These are phyloP conservation scores for Cyberlindnera amylophila DNA, from an alignment of 805 yeast genomes.

Conservation along the genomic window DNA sequence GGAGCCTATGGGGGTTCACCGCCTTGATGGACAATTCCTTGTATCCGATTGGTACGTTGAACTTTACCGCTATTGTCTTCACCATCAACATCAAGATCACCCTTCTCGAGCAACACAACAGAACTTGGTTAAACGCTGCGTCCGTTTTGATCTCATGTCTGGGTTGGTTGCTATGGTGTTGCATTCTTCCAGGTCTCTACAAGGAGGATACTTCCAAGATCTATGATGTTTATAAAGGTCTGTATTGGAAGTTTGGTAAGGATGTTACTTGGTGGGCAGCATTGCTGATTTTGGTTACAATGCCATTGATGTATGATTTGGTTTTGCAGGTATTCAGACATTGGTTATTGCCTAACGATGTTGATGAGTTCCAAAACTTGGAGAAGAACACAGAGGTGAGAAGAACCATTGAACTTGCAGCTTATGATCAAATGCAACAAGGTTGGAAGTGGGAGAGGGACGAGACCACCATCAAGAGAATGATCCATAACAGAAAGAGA, in stretches of 20 bases:
- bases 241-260: slow-evolving; percentile 66
- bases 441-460: slow-evolving; percentile 71
- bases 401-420: slow-evolving; percentile 64
- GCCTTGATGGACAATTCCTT: slow-evolving; percentile 71
- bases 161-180: slow-evolving; percentile 86
- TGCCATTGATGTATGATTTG: slow-evolving; percentile 67
- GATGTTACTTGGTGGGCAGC: slow-evolving; percentile 90
- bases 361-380: slow-evolving; percentile 71
- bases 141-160: slow-evolving; percentile 67
- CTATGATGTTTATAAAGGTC: slow-evolving; percentile 68
- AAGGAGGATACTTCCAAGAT: slow-evolving; percentile 48
- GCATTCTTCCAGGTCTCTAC: slow-evolving; percentile 69
- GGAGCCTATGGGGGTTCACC: slow-evolving; percentile 65
- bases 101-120: slow-evolving; percentile 73
- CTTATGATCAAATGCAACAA: slow-evolving; percentile 69
- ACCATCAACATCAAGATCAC: slow-evolving; percentile 77
- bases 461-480: slow-evolving; percentile 29
- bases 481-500: slow-evolving; percentile 23
- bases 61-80: slow-evolving; percentile 68
- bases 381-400: slow-evolving; percentile 70
- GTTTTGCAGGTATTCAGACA: slow-evolving; percentile 53
- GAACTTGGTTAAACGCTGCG: slow-evolving; percentile 63
- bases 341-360: slow-evolving; percentile 62
- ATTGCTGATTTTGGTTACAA: slow-evolving; percentile 48
- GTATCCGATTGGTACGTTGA: slow-evolving; percentile 75